phyloP scores from a whole-genome alignment of 371 early-diverging fungal species.

The Cladochytrium tenue region DNA sequence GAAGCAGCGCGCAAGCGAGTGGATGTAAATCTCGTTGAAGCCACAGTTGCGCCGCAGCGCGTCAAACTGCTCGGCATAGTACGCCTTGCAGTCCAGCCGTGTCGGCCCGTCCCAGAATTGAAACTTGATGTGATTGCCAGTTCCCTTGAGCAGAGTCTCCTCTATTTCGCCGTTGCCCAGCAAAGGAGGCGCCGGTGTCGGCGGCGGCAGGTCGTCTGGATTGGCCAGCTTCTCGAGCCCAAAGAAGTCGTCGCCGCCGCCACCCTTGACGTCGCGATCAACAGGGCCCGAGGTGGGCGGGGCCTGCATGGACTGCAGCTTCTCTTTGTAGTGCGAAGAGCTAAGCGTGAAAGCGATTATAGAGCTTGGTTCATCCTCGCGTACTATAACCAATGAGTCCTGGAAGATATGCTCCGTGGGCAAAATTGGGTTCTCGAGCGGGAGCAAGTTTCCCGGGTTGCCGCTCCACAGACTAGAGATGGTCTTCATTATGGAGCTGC shows the following conservation, averaged over 20 bases:
- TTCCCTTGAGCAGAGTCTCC: slow-evolving; percentile 65
- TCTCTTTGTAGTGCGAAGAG: slow-evolving; percentile 10
- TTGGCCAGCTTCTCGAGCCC: neutral
- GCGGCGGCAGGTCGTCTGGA: neutral
- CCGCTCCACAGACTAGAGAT: slow-evolving; percentile 76
- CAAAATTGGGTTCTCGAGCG: slow-evolving; percentile 45
- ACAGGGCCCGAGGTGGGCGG: neutral
- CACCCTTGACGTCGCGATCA: slow-evolving; percentile 8
- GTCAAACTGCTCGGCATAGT: slow-evolving; percentile 88
- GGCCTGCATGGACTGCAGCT: neutral
- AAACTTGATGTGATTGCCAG: slow-evolving; percentile 49
- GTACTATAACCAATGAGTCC: slow-evolving; percentile 75
- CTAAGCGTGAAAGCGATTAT: slow-evolving; percentile 38
- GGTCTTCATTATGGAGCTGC: slow-evolving; percentile 73
- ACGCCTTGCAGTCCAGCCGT: slow-evolving; percentile 71
- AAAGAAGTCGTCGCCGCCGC: neutral
- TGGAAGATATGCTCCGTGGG: slow-evolving; percentile 67
- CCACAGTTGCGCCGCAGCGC: slow-evolving; percentile 79
- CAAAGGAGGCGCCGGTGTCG: no score
- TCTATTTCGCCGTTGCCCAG: slow-evolving; percentile 43
- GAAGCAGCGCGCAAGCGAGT: slow-evolving; percentile 83
- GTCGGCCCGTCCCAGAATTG: slow-evolving; percentile 25
- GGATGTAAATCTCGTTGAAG: slow-evolving; percentile 76
- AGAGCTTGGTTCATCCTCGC: slow-evolving; percentile 62
- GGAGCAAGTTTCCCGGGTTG: slow-evolving; percentile 58